phyloP scores from a whole-genome alignment of 495 filamentous ascomycete species.

The Talaromyces thailandensis region DNA sequence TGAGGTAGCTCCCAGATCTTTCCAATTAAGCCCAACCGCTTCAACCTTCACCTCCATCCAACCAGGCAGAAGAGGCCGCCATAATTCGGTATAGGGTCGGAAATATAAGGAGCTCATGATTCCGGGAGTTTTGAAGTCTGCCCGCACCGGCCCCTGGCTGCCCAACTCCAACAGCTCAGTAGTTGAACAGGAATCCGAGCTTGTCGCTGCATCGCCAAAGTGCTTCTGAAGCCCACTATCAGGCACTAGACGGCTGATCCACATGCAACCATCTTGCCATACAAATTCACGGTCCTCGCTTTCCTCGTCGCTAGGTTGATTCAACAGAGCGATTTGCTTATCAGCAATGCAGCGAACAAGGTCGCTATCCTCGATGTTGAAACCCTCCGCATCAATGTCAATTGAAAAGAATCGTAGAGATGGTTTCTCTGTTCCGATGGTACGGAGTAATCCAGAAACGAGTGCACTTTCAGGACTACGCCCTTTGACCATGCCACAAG shows the following conservation, averaged over 20 bases:
- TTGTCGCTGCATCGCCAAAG: not conserved
- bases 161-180: too few species aligned
- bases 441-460: not conserved
- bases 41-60: too few species aligned
- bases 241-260: not conserved
- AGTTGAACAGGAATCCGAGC: too few species aligned
- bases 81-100: too few species aligned
- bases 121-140: too few species aligned
- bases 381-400: not conserved
- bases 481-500: not conserved
- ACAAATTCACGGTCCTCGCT: not conserved
- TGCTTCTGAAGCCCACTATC: not conserved
- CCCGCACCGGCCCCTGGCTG: too few species aligned
- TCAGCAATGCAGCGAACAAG: not conserved
- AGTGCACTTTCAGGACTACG: not conserved
- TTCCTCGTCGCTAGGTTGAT: not conserved
- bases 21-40: too few species aligned
- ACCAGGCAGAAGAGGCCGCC: too few species aligned
- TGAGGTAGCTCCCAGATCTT: too few species aligned
- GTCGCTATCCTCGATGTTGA: not conserved
- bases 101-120: too few species aligned
- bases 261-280: not conserved
- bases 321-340: not conserved
- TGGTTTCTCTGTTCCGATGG: not conserved
- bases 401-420: not conserved